Evolutionary conservation across 176 grass and related monocot species (phyloP).

Genomic region (Microstegium vimineum): DNA sequence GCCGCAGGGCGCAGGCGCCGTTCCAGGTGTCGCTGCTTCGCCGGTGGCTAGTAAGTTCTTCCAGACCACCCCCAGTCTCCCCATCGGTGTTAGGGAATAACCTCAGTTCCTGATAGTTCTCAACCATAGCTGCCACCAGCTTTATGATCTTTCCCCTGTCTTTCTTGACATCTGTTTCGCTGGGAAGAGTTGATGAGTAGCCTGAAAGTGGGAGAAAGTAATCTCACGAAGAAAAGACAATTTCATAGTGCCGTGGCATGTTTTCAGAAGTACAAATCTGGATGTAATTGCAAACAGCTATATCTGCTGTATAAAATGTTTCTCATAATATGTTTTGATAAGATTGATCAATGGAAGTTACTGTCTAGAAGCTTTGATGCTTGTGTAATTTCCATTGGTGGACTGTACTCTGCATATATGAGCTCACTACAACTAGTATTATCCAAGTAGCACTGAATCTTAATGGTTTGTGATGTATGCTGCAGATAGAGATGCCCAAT

Average conservation of each 20-base stretch:
- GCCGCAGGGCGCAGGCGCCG: background rate
- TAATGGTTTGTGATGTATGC: background rate
- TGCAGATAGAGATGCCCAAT: slow-evolving; percentile 13
- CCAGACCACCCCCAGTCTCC: background rate
- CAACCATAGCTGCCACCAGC: background rate
- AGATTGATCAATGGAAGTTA: background rate
- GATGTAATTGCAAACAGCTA: background rate
- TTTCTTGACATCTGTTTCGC: background rate
- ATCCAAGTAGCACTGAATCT: background rate
- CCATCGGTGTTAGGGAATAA: background rate
- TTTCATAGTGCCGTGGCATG: too few species aligned
- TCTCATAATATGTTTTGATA: background rate
- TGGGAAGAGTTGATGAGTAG: background rate
- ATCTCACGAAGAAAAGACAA: too few species aligned
- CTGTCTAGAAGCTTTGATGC: background rate
- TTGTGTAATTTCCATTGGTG: background rate
- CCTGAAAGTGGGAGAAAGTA: background rate
- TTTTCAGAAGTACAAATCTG: background rate
- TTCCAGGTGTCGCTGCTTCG: background rate
- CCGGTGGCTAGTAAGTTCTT: background rate
- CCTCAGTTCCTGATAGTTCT: background rate
- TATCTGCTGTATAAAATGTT: background rate
- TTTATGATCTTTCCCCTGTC: background rate
- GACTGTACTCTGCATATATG: background rate
- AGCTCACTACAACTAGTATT: background rate